Conservation (phyloP, 495 filamentous ascomycete species). For the Lentithecium fluviatile region DNA sequence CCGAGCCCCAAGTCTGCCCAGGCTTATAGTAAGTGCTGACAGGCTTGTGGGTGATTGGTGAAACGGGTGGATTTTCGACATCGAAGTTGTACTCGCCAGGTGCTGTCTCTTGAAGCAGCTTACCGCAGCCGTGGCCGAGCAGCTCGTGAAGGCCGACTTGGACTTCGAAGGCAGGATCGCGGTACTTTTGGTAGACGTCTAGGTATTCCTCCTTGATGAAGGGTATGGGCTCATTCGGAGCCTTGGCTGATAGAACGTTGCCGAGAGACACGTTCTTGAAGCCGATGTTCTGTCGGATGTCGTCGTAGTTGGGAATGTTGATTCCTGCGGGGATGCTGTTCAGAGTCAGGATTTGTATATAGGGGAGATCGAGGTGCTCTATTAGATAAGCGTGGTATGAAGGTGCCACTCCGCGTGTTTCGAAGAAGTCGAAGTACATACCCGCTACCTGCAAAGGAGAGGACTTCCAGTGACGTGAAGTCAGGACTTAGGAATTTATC, state of each 20-base stretch:
- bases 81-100: conserved; percentile 87
- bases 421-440: conserved; percentile 25
- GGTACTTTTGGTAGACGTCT: conserved; percentile 72
- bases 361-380: no score
- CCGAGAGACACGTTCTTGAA: conserved; percentile 97
- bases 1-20: conserved; percentile 89
- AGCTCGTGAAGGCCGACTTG: conserved; percentile 95
- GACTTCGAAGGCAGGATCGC: conserved; percentile 86
- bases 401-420: not conserved
- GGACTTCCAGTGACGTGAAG: conserved; percentile 63
- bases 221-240: conserved; percentile 82
- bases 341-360: conserved; percentile 3
- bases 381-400: no score
- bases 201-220: conserved; percentile 77
- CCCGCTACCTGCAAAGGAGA: conserved; percentile 70
- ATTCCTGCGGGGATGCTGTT: conserved; percentile 73
- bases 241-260: conserved; percentile 87
- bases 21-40: conserved; percentile 87
- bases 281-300: conserved; percentile 87
- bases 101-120: conserved; percentile 85
- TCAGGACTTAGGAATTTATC: conserved; percentile 92
- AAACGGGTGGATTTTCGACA: conserved; percentile 70
- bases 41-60: conserved; percentile 72
- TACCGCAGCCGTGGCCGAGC: conserved; percentile 93
- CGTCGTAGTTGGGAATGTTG: conserved; percentile 87